Evolutionary conservation across 2,329 filamentous ascomycete species (phyloP).

Genomic region (Xylaria sp.): DNA sequence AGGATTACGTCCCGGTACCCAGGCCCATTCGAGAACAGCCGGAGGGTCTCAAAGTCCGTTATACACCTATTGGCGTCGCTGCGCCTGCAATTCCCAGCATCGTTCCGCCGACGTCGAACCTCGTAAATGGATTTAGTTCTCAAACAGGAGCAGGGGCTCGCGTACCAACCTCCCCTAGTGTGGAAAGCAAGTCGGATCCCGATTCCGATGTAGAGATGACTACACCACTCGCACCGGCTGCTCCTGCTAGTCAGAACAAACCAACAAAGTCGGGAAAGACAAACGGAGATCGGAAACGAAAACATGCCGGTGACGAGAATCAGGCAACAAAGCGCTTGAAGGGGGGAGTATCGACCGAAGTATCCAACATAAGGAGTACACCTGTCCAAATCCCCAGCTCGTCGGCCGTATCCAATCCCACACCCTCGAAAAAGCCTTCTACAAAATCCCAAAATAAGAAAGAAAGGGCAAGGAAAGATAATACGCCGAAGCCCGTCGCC

Average conservation of each 20-base stretch:
- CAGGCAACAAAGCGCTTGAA: slow-evolving; percentile 48
- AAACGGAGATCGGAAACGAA: slow-evolving; percentile 53
- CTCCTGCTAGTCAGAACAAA: slow-evolving; percentile 38
- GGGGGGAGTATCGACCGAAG: slow-evolving; percentile 30
- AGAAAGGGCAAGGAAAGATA: slow-evolving; percentile 47
- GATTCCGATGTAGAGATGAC: slow-evolving; percentile 60
- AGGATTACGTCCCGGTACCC: slow-evolving; percentile 57
- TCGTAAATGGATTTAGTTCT: slow-evolving; percentile 11
- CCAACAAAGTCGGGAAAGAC: slow-evolving; percentile 42
- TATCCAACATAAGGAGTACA: slow-evolving; percentile 48
- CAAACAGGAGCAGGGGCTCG: slow-evolving; percentile 51
- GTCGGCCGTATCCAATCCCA: slow-evolving; percentile 33
- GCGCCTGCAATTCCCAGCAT: slow-evolving; percentile 38
- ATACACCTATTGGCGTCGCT: slow-evolving; percentile 71
- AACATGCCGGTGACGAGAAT: slow-evolving; percentile 50
- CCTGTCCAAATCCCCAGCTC: slow-evolving; percentile 49
- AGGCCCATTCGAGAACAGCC: slow-evolving; percentile 72
- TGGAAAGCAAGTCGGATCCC: slow-evolving; percentile 56
- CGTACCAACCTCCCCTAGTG: slow-evolving; percentile 49
- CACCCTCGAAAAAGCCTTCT: slow-evolving; percentile 38
- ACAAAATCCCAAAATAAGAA: slow-evolving; percentile 49
- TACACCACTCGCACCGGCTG: slow-evolving; percentile 50
- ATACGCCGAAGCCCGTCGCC: slow-evolving; percentile 37
- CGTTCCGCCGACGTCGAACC: not conserved
- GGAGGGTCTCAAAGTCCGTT: slow-evolving; percentile 73